These are phyloP conservation scores for Phytophthora foliorum DNA, from an alignment of 352 stramenopile species.

Conservation along the genomic window DNA sequence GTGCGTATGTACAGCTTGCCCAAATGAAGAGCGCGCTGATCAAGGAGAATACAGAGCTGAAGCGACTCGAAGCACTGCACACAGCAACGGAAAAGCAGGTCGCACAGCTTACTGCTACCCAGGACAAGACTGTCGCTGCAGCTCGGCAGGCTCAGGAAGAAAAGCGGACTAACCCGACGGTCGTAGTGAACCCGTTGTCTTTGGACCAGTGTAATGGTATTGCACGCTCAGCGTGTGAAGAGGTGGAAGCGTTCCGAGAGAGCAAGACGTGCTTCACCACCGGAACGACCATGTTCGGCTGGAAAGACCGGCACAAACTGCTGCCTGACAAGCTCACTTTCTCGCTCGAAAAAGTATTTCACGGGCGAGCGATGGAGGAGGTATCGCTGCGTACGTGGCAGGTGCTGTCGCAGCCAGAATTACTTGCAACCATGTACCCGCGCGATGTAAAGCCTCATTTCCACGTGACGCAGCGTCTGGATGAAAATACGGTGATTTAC, in stretches of 20 bases:
- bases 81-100: conserved; percentile 58
- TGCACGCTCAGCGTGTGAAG: conserved; percentile 41
- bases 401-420: conserved; percentile 49
- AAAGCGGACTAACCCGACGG: conserved; percentile 41
- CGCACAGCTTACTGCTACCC: conserved; percentile 39
- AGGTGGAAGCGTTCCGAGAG: conserved; percentile 54
- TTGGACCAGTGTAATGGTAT: conserved; percentile 48
- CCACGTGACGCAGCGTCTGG: conserved; percentile 66
- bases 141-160: conserved; percentile 41
- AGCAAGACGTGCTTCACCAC: conserved; percentile 55
- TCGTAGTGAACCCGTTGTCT: conserved; percentile 47
- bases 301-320: conserved; percentile 58
- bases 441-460: conserved; percentile 55
- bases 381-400: conserved; percentile 48
- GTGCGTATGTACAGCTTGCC: conserved; percentile 55
- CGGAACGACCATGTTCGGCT: conserved; percentile 62
- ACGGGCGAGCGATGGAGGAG: conserved; percentile 33
- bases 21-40: conserved; percentile 53
- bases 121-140: conserved; percentile 45
- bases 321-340: conserved; percentile 56
- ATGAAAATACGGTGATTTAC: conserved; percentile 62
- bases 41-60: conserved; percentile 62
- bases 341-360: conserved; percentile 64
- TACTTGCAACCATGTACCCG: conserved; percentile 50
- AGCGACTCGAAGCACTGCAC: conserved; percentile 52